phyloP scores from a whole-genome alignment of 192 early-diverging fungal species.

The Coemansia javaensis region DNA sequence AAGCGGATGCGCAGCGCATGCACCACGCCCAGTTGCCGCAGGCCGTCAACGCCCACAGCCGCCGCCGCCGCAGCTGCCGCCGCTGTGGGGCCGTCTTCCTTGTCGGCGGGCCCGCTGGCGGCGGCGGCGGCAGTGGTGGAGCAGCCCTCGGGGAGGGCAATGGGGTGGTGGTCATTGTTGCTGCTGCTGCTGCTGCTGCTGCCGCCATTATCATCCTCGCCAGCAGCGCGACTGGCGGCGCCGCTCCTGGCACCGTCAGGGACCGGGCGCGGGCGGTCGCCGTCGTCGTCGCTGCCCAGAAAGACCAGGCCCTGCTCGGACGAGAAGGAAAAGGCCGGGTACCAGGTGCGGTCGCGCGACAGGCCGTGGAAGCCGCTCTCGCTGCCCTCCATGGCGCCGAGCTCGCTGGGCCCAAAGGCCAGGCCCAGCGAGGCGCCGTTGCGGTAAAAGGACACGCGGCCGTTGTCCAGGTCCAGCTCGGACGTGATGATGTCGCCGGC shows the following conservation, averaged over 20 bases:
- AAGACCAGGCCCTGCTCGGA: slow-evolving; percentile 42
- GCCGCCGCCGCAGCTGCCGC: no score
- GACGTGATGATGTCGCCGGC: slow-evolving; percentile 30
- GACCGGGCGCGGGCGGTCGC: slow-evolving; percentile 8
- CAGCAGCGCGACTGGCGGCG: not conserved
- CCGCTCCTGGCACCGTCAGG: not conserved
- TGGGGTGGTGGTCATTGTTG: not conserved
- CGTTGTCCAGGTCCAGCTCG: slow-evolving; percentile 41
- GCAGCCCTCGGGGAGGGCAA: not conserved
- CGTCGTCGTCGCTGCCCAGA: slow-evolving; percentile 11
- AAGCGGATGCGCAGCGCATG: slow-evolving; percentile 22
- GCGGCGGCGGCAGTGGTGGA: not conserved
- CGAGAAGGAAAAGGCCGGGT: slow-evolving; percentile 41
- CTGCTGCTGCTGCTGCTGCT: not conserved
- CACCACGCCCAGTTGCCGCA: slow-evolving; percentile 13
- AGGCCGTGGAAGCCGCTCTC: slow-evolving; percentile 22
- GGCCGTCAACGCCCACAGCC: not conserved
- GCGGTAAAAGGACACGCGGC: slow-evolving; percentile 30
- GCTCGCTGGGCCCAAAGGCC: slow-evolving; percentile 30
- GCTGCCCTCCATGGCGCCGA: slow-evolving; percentile 17
- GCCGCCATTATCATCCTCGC: no score
- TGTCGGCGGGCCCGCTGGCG: not conserved
- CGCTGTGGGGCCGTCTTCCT: no score
- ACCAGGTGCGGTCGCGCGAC: slow-evolving; percentile 36
- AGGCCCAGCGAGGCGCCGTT: slow-evolving; percentile 36